Base-by-base conservation (phyloP, 2,329 filamentous ascomycete genomes). In the Pyrenophora teres region DNA sequence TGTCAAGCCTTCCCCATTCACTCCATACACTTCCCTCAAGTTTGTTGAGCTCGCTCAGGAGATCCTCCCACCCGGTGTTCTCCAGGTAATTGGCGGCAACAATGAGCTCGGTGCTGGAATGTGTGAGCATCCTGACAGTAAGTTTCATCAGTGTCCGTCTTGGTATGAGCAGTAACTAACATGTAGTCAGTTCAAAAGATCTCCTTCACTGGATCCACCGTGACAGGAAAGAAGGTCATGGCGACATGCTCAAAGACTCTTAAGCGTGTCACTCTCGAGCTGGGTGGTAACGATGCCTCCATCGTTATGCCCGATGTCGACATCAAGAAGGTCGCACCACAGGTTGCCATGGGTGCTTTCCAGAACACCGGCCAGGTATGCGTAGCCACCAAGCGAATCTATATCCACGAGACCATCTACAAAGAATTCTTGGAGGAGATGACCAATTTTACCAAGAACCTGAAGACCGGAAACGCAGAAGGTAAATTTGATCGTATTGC, bases 281-380 rank as follows among this genome's bases (percentile, higher is more conserved):
- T 86, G 19, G 81, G 83, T 32, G 84, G 83, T 27, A 87, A 87
- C 60, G 83, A 86, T 54, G 78, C 83, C 1, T 79, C 81, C n/a
- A 83, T 87, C 57, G 75, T 86, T 31, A 77, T 79, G 27, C 77
- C 78, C 0, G 83, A 86, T 55, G 81, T 86, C 6, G 81, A 87
- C 50, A 72, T 85, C 56, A 74, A 77, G 49, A 77, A 77, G 55
- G 70, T 74, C 13, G 78, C 78, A 5, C 78, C 78, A 3, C 71
- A 81, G 54, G 72, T 83, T 18, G 80, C 80, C 16, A 74, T 77
- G 55, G 74, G 78, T 4, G 77, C 81, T 4, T 85, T 86, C 71
- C 74, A 67, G 50, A 84, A 86, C 75, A 78, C 79, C 3, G 83
- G 83, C 19, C 82, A 86, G 64, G 70, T 74, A 18, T 68, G 71